phyloP scores from a whole-genome alignment of 495 filamentous ascomycete species.

The Niebla homalea region DNA sequence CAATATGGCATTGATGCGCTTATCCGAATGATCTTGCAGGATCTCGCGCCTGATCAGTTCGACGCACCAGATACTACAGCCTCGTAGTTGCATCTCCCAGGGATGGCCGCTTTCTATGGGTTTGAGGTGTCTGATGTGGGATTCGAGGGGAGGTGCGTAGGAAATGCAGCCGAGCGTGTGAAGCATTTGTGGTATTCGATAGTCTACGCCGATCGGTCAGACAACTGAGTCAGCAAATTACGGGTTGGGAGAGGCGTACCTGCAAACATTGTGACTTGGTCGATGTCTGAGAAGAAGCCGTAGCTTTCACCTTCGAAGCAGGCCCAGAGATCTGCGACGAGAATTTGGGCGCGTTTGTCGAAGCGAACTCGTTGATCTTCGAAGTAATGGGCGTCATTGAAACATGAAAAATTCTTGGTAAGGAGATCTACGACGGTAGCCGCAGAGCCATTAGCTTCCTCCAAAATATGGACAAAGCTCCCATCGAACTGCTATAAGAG shows the following conservation, averaged over 20 bases:
- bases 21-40: conserved; percentile 51
- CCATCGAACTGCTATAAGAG: conserved; percentile 61
- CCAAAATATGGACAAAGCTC: conserved; percentile 59
- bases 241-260: conserved; percentile 25
- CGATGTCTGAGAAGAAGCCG: conserved; percentile 81
- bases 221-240: background rate
- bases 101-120: conserved; percentile 54
- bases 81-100: conserved; percentile 83
- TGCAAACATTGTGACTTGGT: conserved; percentile 95
- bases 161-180: conserved; percentile 67
- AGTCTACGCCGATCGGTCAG: conserved; percentile 43
- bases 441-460: conserved; percentile 64
- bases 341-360: conserved; percentile 87
- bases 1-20: conserved; percentile 68
- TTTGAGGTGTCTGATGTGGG: conserved; percentile 47
- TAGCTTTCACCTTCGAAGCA: conserved; percentile 72
- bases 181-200: conserved; percentile 89
- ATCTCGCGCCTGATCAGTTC: conserved; percentile 86
- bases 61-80: conserved; percentile 84
- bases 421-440: conserved; percentile 73
- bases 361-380: conserved; percentile 64
- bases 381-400: conserved; percentile 66
- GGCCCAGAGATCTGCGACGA: conserved; percentile 91
- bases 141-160: conserved; percentile 68
- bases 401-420: conserved; percentile 67